Evolutionary conservation across 1,284 basidiomycete species (phyloP).

Genomic region (Fomes fomentarius): DNA sequence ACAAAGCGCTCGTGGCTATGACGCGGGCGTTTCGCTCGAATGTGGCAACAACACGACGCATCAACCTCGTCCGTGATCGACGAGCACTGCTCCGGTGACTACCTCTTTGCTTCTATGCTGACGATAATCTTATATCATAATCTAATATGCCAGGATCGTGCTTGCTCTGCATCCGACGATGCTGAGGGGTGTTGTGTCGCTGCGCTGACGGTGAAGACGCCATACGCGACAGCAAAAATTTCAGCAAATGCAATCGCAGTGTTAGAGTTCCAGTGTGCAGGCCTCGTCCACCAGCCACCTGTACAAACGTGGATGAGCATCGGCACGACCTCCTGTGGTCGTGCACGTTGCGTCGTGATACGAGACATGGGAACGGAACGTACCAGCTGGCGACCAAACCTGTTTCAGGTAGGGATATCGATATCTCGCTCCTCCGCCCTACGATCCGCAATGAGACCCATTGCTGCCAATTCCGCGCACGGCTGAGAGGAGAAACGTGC

Average conservation of each 20-base stretch:
- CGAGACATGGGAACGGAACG: neutral
- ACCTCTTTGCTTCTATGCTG: too few species aligned
- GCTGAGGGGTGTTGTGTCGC: too few species aligned
- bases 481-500: constrained; percentile 16
- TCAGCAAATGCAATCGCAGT: constrained; percentile 63
- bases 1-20: too few species aligned
- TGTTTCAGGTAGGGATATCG: constrained; percentile 73
- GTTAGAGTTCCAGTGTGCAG: constrained; percentile 72
- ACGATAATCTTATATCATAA: too few species aligned
- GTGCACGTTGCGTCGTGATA: neutral
- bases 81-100: too few species aligned
- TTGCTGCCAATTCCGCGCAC: neutral
- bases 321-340: neutral
- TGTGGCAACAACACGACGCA: too few species aligned
- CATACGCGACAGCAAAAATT: constrained; percentile 60
- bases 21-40: too few species aligned
- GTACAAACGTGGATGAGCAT: neutral
- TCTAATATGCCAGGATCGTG: too few species aligned
- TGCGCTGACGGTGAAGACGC: constrained; percentile 63
- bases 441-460: neutral
- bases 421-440: constrained; percentile 72
- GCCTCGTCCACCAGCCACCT: constrained; percentile 80
- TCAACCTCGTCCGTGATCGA: too few species aligned
- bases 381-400: constrained; percentile 73
- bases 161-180: too few species aligned